Conservation (phyloP, 2,329 filamentous ascomycete genomes). For the Colletotrichum falcatum region DNA sequence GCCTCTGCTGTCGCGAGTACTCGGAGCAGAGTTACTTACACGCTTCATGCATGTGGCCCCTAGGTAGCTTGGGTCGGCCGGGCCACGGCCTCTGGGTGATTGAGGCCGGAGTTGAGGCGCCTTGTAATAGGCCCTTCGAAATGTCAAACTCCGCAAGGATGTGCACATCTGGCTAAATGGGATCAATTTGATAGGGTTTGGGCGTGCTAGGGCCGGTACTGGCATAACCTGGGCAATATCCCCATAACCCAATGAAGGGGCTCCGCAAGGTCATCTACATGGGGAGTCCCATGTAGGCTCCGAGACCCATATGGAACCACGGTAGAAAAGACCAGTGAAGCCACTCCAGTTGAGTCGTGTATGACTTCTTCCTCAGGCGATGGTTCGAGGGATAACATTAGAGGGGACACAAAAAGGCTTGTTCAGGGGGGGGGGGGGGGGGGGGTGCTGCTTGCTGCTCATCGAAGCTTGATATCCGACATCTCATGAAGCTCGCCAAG, state of each 20-base stretch:
- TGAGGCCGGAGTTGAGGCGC: neutral
- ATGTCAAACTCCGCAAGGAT: slow-evolving; percentile 23
- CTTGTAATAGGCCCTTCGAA: slow-evolving; percentile 2
- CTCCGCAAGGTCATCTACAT: slow-evolving; percentile 4
- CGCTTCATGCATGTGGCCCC: neutral
- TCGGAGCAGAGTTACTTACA: neutral
- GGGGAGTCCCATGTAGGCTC: neutral
- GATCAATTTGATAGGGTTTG: slow-evolving; percentile 28
- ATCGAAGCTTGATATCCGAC: neutral
- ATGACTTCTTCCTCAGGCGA: neutral
- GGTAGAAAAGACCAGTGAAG: neutral
- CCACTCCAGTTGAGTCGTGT: slow-evolving; percentile 1
- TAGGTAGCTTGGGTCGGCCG: neutral
- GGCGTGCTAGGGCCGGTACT: neutral
- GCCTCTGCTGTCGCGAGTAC: neutral
- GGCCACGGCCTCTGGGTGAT: neutral
- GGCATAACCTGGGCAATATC: slow-evolving; percentile 13
- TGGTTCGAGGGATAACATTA: neutral
- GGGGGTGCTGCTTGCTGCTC: neutral
- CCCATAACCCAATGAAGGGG: slow-evolving; percentile 10
- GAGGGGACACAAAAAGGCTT: neutral
- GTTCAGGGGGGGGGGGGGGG: neutral
- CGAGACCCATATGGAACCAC: no score
- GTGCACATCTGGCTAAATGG: neutral
- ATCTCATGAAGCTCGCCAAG: slow-evolving; percentile 4